phyloP scores from a whole-genome alignment of 2,329 filamentous ascomycete species.

The Tolypocladium inflatum region DNA sequence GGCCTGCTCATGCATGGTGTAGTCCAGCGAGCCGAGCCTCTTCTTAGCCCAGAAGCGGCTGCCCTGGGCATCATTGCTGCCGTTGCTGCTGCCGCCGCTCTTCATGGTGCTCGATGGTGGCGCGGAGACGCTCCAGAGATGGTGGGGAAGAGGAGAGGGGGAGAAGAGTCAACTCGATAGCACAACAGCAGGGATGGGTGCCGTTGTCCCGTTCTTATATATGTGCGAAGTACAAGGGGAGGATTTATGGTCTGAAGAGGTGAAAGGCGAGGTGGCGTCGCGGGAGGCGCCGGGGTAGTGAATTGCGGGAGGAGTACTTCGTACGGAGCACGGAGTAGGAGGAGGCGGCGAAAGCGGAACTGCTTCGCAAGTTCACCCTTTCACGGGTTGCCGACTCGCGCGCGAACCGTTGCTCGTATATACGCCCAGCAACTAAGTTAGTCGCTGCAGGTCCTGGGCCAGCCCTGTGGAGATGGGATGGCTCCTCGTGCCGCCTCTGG shows the following conservation, averaged over 20 bases:
- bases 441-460: neutral
- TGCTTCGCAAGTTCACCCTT: neutral
- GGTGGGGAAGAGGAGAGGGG: neutral
- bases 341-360: neutral
- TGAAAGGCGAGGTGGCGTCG: neutral
- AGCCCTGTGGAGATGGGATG: neutral
- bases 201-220: neutral
- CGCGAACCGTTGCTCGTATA: neutral
- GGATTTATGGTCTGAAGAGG: neutral
- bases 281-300: neutral
- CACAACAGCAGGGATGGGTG: neutral
- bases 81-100: conserved; percentile 4
- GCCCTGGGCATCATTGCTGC: conserved; percentile 9
- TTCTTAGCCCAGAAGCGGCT: conserved; percentile 19
- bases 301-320: neutral
- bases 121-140: neutral
- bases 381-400: neutral
- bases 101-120: neutral
- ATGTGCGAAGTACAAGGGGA: neutral
- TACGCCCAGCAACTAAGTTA: neutral
- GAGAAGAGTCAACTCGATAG: neutral
- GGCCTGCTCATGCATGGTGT: conserved; percentile 14
- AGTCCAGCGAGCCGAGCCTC: conserved; percentile 18
- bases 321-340: no score
- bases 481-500: neutral